phyloP scores from a whole-genome alignment of 2,329 filamentous ascomycete genomes.

The Cryphonectria naterciae region DNA sequence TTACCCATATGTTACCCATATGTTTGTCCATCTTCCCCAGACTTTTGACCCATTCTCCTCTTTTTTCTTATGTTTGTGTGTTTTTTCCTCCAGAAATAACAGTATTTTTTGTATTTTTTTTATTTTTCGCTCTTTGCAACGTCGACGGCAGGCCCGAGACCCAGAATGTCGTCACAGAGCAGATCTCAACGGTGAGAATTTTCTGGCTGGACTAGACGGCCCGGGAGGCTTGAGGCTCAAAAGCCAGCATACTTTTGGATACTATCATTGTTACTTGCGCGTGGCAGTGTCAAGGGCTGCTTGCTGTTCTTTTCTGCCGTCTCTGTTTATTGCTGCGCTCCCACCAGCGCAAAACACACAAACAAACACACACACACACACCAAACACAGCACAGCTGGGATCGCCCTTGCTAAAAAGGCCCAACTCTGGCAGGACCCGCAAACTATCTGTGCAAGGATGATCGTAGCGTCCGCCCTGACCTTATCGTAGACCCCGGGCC shows the following conservation, averaged over 20 bases:
- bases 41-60: not conserved
- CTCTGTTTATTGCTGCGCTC: not conserved
- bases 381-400: not conserved
- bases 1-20: not conserved
- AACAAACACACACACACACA: not conserved
- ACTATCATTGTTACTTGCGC: not conserved
- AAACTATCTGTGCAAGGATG: conserved; percentile 16
- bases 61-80: not conserved
- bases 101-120: too few species aligned
- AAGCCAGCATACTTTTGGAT: not conserved
- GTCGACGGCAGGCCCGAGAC: conserved; percentile 6
- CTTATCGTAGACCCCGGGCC: conserved; percentile 19
- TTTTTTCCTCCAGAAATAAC: not conserved
- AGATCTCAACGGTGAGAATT: conserved; percentile 1
- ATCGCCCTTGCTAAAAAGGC: conserved; percentile 19
- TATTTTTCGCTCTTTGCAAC: not conserved
- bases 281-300: not conserved
- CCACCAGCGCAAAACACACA: not conserved
- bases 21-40: conserved; percentile 8
- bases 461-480: conserved; percentile 17
- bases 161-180: not conserved
- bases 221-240: not conserved
- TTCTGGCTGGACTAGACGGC: not conserved
- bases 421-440: conserved; percentile 12
- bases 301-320: not conserved